These are phyloP conservation scores for Ascochyta lentis DNA, from an alignment of 2,329 filamentous ascomycete genomes.

Conservation along the genomic window DNA sequence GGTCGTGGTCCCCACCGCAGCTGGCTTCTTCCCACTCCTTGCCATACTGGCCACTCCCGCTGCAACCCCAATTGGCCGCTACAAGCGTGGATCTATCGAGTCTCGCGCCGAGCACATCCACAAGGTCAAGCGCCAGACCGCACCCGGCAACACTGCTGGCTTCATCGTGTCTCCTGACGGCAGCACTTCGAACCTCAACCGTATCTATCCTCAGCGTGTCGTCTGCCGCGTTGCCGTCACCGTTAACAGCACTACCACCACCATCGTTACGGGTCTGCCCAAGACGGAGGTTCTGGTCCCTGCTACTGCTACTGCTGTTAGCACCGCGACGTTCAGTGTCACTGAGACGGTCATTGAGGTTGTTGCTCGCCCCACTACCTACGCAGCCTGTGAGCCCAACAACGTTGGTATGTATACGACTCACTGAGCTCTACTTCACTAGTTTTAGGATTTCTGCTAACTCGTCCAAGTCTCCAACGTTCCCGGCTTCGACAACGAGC, in stretches of 20 bases:
- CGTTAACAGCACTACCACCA: slow-evolving; percentile 22
- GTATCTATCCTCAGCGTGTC: slow-evolving; percentile 23
- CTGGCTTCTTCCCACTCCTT: slow-evolving; percentile 28
- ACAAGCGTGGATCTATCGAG: slow-evolving; percentile 26
- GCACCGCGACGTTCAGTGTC: slow-evolving; percentile 24
- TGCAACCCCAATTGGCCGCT: slow-evolving; percentile 21
- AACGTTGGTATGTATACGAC: slow-evolving; percentile 32
- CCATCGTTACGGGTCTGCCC: slow-evolving; percentile 19
- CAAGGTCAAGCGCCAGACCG: slow-evolving; percentile 28
- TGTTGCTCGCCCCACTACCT: slow-evolving; percentile 24
- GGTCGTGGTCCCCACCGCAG: slow-evolving; percentile 20
- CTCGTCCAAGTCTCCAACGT: slow-evolving; percentile 26
- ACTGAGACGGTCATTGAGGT: slow-evolving; percentile 25
- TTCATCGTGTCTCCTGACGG: slow-evolving; percentile 25
- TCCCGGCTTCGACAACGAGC: slow-evolving; percentile 18
- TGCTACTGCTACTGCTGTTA: slow-evolving; percentile 20
- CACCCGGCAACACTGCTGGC: slow-evolving; percentile 22
- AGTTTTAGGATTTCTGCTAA: not conserved
- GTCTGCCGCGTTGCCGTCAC: slow-evolving; percentile 21
- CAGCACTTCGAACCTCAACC: slow-evolving; percentile 14
- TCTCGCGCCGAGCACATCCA: slow-evolving; percentile 10
- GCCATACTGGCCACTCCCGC: slow-evolving; percentile 2
- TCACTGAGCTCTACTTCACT: not conserved
- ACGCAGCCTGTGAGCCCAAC: slow-evolving; percentile 30
- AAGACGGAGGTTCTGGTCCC: slow-evolving; percentile 19